Evolutionary conservation across 306 rosid genomes (phyloP).

Genomic region (Begonia peltatifolia): DNA sequence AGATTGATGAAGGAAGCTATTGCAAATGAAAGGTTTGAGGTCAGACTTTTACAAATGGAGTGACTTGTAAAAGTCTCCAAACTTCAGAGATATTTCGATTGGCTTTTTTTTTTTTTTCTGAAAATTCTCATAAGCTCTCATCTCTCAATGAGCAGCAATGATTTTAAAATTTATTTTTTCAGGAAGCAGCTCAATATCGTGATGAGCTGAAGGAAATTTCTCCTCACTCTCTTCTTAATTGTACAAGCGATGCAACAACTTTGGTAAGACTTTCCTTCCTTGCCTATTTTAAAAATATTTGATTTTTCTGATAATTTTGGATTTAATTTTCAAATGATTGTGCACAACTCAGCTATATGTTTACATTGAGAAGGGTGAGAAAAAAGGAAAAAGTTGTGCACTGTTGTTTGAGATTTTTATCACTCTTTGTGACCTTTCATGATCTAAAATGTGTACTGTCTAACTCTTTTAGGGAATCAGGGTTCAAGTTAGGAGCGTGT

Average conservation of each 20-base stretch:
- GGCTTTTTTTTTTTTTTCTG: no score
- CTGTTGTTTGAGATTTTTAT: no score
- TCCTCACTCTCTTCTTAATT: slow-evolving; percentile 69
- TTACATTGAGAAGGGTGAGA: no score
- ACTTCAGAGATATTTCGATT: no score
- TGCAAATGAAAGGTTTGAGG: slow-evolving; percentile 70
- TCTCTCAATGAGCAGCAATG: background rate
- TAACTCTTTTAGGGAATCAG: slow-evolving; percentile 53
- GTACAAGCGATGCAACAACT: slow-evolving; percentile 86
- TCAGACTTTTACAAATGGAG: slow-evolving; percentile 4
- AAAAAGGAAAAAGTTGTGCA: no score
- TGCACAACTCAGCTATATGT: no score
- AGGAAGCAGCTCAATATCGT: slow-evolving; percentile 91
- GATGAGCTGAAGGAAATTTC: slow-evolving; percentile 68
- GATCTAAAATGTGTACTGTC: slow-evolving; percentile 1
- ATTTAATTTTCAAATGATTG: no score
- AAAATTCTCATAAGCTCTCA: no score
- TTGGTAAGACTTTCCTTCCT: slow-evolving; percentile 27
- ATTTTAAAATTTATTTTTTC: slow-evolving; percentile 4
- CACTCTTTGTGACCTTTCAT: background rate
- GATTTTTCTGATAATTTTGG: no score
- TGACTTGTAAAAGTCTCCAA: no score
- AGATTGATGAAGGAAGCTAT: slow-evolving; percentile 60
- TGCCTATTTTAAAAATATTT: no score
- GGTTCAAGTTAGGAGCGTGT: slow-evolving; percentile 91